A percentile compares a stretch with the other conserved stretches of the same genome.
Evolutionary conservation across 2,329 filamentous ascomycete genomes (phyloP).

Genomic region (Penicillium sp.): DNA sequence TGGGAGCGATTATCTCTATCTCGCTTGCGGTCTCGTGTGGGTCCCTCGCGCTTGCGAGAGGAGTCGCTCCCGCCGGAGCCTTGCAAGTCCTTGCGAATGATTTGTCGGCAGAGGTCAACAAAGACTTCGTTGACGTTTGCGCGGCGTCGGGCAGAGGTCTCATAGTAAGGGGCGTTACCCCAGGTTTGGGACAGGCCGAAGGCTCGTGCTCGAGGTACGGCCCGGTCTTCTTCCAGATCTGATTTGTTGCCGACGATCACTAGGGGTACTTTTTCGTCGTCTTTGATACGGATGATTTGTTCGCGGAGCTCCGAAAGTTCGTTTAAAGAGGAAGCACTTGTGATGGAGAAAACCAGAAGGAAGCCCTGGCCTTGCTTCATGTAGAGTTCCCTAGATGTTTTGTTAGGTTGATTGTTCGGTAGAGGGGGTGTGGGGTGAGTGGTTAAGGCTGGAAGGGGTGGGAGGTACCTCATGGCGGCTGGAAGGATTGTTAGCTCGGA

Average conservation of each 20-base stretch:
- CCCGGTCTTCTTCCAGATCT: constrained; percentile 83
- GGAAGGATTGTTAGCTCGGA: constrained; percentile 19
- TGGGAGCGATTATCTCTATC: constrained; percentile 36
- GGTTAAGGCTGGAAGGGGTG: constrained; percentile 3
- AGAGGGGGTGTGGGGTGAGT: background rate
- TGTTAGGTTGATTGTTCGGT: constrained; percentile 27
- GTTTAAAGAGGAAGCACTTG: constrained; percentile 78
- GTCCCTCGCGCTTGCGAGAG: constrained; percentile 40
- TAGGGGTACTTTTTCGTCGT: constrained; percentile 81
- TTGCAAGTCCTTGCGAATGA: constrained; percentile 70
- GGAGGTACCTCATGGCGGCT: constrained; percentile 62
- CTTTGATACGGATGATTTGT: constrained; percentile 89
- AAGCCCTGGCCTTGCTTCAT: constrained; percentile 95
- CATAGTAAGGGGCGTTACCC: constrained; percentile 87
- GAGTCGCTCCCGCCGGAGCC: constrained; percentile 35
- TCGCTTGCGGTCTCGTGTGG: constrained; percentile 40
- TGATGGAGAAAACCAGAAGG: constrained; percentile 89
- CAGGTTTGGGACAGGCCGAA: constrained; percentile 86
- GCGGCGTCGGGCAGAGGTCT: constrained; percentile 79
- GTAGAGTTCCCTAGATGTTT: constrained; percentile 69
- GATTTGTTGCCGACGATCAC: constrained; percentile 93
- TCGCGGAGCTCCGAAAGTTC: constrained; percentile 82
- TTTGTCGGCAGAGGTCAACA: constrained; percentile 79
- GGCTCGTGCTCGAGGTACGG: constrained; percentile 75
- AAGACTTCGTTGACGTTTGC: constrained; percentile 93